Conservation (phyloP, 139 green algal genomes). For the Dunaliella primolecta region DNA sequence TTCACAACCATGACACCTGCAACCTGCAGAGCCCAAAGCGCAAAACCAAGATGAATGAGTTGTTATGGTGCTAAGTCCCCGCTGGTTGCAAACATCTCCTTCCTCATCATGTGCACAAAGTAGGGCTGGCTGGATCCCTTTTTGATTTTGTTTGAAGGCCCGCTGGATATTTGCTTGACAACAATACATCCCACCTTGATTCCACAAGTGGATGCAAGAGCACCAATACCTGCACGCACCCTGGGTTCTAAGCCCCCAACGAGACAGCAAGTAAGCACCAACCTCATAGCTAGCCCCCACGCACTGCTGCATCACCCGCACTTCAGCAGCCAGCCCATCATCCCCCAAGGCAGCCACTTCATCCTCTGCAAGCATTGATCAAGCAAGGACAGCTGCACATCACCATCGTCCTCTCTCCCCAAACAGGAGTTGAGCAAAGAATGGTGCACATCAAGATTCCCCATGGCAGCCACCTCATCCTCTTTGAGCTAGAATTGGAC, state of each 20-base stretch:
- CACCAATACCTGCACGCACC: no score
- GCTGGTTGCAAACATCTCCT: not conserved
- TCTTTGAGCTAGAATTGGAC: no score
- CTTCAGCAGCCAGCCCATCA: slow-evolving; percentile 15
- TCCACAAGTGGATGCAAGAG: no score
- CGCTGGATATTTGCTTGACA: no score
- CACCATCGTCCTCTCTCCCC: no score
- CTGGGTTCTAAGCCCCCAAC: no score
- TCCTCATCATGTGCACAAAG: not conserved
- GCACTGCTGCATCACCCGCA: slow-evolving; percentile 28
- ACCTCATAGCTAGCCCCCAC: slow-evolving; percentile 18
- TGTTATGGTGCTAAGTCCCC: not conserved
- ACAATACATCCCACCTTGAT: no score
- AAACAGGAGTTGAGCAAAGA: no score
- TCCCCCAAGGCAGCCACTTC: slow-evolving; percentile 15
- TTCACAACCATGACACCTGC: not conserved
- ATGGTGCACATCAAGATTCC: no score
- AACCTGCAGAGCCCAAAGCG: not conserved
- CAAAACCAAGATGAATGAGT: not conserved
- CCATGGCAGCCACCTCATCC: no score
- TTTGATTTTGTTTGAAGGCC: not conserved
- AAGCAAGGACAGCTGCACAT: no score
- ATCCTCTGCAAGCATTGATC: not conserved
- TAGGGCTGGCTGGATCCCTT: not conserved
- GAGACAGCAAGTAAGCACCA: no score